These are phyloP conservation scores for Stachybotrys chlorohalonatus DNA, from an alignment of 2,329 filamentous ascomycete species.

Conservation along the genomic window DNA sequence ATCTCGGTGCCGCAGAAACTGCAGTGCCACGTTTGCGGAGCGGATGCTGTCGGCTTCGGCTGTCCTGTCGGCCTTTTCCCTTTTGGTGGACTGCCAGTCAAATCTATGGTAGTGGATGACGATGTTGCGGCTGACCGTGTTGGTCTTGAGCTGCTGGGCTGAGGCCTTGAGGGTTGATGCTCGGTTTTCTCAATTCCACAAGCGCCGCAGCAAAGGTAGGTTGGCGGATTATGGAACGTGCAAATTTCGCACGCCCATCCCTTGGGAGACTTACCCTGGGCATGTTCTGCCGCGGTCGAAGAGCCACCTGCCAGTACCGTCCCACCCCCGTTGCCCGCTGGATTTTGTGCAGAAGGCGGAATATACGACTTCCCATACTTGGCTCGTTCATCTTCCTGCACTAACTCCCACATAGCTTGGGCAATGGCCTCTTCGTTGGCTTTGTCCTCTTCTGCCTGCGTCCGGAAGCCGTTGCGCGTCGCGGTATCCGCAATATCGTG, in stretches of 20 bases:
- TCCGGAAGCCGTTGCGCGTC: conserved; percentile 66
- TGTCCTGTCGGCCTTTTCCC: background rate
- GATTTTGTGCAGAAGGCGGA: conserved; percentile 37
- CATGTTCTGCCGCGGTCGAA: conserved; percentile 3
- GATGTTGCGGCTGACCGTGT: conserved; percentile 3
- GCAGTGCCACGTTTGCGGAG: conserved; percentile 38
- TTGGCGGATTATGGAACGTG: conserved; percentile 45
- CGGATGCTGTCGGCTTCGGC: conserved; percentile 2
- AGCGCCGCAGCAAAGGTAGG: conserved; percentile 46
- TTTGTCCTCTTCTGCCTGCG: conserved; percentile 77
- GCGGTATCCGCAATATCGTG: conserved; percentile 54
- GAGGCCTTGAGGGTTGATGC: conserved; percentile 6
- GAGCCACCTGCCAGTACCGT: conserved; percentile 14
- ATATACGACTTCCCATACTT: conserved; percentile 48
- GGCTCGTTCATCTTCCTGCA: conserved; percentile 63
- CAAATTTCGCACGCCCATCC: conserved; percentile 46
- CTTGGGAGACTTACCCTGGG: conserved; percentile 10
- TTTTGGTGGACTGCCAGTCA: conserved; percentile 21
- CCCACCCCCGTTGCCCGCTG: conserved; percentile 33
- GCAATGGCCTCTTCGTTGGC: conserved; percentile 83
- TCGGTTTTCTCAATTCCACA: conserved; percentile 36
- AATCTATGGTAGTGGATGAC: conserved; percentile 18
- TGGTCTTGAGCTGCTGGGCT: conserved; percentile 7
- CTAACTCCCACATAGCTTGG: conserved; percentile 75
- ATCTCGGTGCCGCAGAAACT: conserved; percentile 41